These are phyloP conservation scores for Rhynchosporium graminicola DNA, from an alignment of 2,329 filamentous ascomycete species.

Conservation along the genomic window DNA sequence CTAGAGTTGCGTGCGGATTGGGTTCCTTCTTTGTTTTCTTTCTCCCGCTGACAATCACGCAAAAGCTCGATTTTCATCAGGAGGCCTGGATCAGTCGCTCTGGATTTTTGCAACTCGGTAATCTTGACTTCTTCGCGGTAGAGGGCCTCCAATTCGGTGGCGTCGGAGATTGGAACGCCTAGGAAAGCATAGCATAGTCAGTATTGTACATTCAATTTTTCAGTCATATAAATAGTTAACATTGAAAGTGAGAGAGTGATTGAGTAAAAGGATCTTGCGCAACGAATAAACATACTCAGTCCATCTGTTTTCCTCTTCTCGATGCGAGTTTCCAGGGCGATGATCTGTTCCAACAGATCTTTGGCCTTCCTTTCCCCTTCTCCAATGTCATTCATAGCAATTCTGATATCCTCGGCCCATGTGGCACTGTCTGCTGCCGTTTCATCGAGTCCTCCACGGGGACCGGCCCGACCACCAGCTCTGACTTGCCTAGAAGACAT, in stretches of 20 bases:
- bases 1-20: slow-evolving; percentile 32
- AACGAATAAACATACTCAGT: slow-evolving; percentile 16
- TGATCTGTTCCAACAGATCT: slow-evolving; percentile 26
- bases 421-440: slow-evolving; percentile 17
- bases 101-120: slow-evolving; percentile 32
- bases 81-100: slow-evolving; percentile 20
- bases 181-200: slow-evolving; percentile 5
- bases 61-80: slow-evolving; percentile 28
- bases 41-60: slow-evolving; percentile 25
- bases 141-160: slow-evolving; percentile 31
- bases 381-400: neutral
- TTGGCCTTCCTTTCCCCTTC: slow-evolving; percentile 22
- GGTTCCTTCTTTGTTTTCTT: slow-evolving; percentile 32
- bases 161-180: slow-evolving; percentile 33
- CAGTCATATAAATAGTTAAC: no score
- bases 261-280: no score
- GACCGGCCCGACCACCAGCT: slow-evolving; percentile 20
- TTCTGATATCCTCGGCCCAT: slow-evolving; percentile 19
- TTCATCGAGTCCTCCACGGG: slow-evolving; percentile 23
- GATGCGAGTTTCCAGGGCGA: slow-evolving; percentile 23
- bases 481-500: slow-evolving; percentile 27
- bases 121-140: slow-evolving; percentile 39
- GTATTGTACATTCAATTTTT: no score
- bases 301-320: slow-evolving; percentile 22
- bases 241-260: no score